Base-by-base conservation (phyloP, 805 yeast species). In the Tetrapisispora nanseiensis region DNA sequence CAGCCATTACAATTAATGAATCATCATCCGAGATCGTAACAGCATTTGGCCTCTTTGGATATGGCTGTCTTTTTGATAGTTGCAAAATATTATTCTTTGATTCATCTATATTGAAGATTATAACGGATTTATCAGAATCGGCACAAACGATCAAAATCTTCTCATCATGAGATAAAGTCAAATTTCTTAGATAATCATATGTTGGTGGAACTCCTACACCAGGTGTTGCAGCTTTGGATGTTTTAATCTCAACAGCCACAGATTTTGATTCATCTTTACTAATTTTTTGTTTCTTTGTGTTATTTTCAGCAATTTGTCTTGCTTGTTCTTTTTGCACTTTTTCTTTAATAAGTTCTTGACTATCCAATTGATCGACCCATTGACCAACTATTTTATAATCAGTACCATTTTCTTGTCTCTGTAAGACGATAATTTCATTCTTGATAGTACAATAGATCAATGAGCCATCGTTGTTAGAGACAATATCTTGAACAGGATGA, bases 41-140 rank as follows among this genome's bases (percentile, higher is more conserved):
- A 1, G 95, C 80, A 51, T 86, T 81, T n/a, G 97, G 97, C 62
- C 97, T 78, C 62, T 90, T 90, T 29, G 96, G 87, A 55, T 86
- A 82, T 5, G 75, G 72, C 57, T 86, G 90, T 54, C 90, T 76
- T 56, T 82, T 82, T 31, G 74, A 52, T 16, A 81, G 59, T 19
- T 56, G 57, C 29, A 85, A 64, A 42, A 76, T 68, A 45, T 72
- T 70, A 6, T 45, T 42, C 5, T 53, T 59, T 8, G 57, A 48
- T 32, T 52, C 40, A 3, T 59, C 54, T 18, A 77, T 50, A 26
- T 59, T 49, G 46, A 86, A 79, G 9, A 86, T 71, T 4, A 83
- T 68, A 15, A 79, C 80, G 2, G 94, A 78, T 62, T 90, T 92
- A 56, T 84, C 94, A 44, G 81, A 82, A 56, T 86, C 95, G 2